Evolutionary conservation across 176 grass and related monocot genomes (phyloP), one percentile per base, ranked within the genome.

Genomic region (Phoenix roebelenii): DNA sequence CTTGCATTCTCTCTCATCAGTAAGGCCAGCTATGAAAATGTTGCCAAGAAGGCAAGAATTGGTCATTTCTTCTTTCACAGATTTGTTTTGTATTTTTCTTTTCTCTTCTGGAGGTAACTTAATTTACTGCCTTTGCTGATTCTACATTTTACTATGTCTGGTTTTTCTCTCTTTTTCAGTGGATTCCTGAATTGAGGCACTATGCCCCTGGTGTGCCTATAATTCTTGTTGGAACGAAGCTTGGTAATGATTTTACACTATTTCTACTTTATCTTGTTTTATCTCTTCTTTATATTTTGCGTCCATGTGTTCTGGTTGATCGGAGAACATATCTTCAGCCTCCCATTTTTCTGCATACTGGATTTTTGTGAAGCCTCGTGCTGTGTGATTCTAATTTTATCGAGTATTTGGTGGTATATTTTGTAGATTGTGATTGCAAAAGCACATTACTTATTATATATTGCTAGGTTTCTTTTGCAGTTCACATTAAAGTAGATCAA

Each of bases 1-100:
- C 80, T 89, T 73, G 80, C 85, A 52, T 89, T 89, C 74, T 89
- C 85, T 23, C 80, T 89, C 23, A 89, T 89, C 67, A 89, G 85
- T 54, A 89, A 89, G 74, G 85, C 85, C 52, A 89, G 80, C 29
- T 89, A 89, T 53, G 80, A 80, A 71, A 89, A 89, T 71, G 85
- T 88, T 76, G 82, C 85, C 4, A 89, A 84, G 80, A 89, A 89
- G 85, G 85, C 56, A 84, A 84, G 80, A 39, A n/a, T 28, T 25
- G 55, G 0, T 58, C 60, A 30, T 60, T 63, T 17, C 19, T 32
- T 59, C 30, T 74, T 57, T 67, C 3, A 60, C 24, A 15, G 3
- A 16, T 28, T 65, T 55, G 16, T n/a, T 79, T 61, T 72, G 4
- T 14, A 5, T 17, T 7, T 23, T 16, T 10, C 5, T 28, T 44